Percentiles rank a stretch among this genome's conserved stretches.
phyloP scores from a whole-genome alignment of 305 asterid genomes.

The Monarda citriodora region DNA sequence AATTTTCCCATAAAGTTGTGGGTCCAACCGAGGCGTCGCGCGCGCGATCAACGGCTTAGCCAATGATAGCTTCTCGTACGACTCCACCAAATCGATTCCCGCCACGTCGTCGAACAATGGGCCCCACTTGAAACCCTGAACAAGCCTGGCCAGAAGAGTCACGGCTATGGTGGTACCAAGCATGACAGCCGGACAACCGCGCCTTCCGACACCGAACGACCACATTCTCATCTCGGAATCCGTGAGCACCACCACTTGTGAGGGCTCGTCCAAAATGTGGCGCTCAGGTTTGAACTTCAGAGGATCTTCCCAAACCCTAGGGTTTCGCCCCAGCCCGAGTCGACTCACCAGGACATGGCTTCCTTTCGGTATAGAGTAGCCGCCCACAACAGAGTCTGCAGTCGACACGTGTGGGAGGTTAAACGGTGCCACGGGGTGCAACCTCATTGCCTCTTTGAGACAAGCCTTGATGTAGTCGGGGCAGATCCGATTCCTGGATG shows the following conservation, averaged over 20 bases:
- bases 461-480: conserved; percentile 1
- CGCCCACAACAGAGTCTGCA: not conserved
- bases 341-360: not conserved
- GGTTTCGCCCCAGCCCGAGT: not conserved
- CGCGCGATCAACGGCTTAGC: not conserved
- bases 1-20: not conserved
- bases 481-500: conserved; percentile 12
- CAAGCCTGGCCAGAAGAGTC: not conserved
- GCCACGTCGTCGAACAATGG: not conserved
- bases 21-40: not conserved
- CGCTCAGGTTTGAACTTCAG: not conserved
- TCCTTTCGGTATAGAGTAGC: conserved; percentile 9
- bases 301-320: not conserved
- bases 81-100: not conserved
- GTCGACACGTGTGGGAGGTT: conserved; percentile 10
- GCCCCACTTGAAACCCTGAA: not conserved
- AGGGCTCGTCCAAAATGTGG: not conserved
- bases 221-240: not conserved
- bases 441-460: not conserved
- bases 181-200: not conserved
- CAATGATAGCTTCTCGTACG: not conserved
- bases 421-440: conserved; percentile 11
- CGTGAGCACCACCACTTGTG: not conserved
- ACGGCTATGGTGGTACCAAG: not conserved
- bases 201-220: not conserved